Conservation (phyloP, 306 rosid genomes). For the Pachyrhizus erosus region DNA sequence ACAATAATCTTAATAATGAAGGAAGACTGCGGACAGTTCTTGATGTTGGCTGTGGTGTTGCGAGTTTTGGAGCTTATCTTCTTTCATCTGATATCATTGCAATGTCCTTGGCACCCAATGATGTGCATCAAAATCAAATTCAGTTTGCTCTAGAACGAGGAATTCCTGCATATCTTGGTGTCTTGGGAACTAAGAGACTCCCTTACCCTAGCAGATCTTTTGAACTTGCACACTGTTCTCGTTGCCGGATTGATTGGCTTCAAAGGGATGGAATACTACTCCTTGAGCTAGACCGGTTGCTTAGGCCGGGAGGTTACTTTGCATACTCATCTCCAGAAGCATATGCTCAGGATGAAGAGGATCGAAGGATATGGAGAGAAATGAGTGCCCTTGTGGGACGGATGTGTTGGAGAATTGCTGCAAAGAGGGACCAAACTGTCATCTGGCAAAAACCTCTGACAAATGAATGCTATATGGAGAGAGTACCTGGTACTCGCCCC, state of each 20-base stretch:
- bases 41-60: slow-evolving; percentile 58
- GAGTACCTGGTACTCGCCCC: slow-evolving; percentile 50
- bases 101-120: slow-evolving; percentile 59
- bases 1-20: slow-evolving; percentile 47
- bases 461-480: slow-evolving; percentile 53
- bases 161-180: slow-evolving; percentile 56
- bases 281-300: slow-evolving; percentile 54
- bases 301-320: slow-evolving; percentile 53
- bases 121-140: slow-evolving; percentile 57
- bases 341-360: slow-evolving; percentile 57
- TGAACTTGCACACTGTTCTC: slow-evolving; percentile 56
- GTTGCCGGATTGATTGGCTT: slow-evolving; percentile 53
- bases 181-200: slow-evolving; percentile 55
- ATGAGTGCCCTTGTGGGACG: slow-evolving; percentile 55
- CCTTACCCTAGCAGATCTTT: slow-evolving; percentile 58
- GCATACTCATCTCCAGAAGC: slow-evolving; percentile 59
- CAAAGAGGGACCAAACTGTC: slow-evolving; percentile 52
- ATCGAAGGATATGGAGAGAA: slow-evolving; percentile 52
- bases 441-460: slow-evolving; percentile 54
- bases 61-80: slow-evolving; percentile 53
- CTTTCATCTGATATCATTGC: slow-evolving; percentile 51
- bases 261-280: slow-evolving; percentile 55
- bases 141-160: slow-evolving; percentile 57
- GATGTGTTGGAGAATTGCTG: slow-evolving; percentile 53
- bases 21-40: slow-evolving; percentile 50